These are phyloP conservation scores for Ganoderma leucocontextum DNA, from an alignment of 1,284 basidiomycete genomes.

Conservation along the genomic window DNA sequence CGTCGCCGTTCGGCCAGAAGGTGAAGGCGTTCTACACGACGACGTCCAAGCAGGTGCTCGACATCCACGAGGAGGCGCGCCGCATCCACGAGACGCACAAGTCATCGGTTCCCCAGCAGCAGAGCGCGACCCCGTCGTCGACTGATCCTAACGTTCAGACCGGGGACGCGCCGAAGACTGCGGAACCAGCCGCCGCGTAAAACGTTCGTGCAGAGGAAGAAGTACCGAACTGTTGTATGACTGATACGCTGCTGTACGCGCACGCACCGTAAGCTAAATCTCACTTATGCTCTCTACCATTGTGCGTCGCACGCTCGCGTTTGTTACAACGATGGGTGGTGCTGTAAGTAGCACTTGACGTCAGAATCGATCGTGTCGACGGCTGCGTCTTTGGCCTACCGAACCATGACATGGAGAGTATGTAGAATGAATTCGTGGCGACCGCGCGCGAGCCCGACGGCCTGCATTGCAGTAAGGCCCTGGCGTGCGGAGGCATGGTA, in stretches of 20 bases:
- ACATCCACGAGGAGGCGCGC: conserved; percentile 89
- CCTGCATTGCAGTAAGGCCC: neutral
- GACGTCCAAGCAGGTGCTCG: conserved; percentile 82
- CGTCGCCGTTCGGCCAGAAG: conserved; percentile 81
- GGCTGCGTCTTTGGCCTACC: neutral
- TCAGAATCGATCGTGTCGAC: neutral
- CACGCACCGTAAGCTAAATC: neutral
- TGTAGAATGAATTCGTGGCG: neutral
- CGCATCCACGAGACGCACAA: conserved; percentile 77
- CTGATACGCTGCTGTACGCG: neutral
- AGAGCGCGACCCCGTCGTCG: conserved; percentile 26
- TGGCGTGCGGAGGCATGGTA: conserved; percentile 1
- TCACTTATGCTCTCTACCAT: neutral
- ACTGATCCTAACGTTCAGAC: conserved; percentile 31
- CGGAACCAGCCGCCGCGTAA: conserved; percentile 36
- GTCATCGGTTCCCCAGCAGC: conserved; percentile 22
- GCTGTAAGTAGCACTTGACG: neutral
- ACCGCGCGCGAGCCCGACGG: neutral
- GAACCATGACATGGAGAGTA: neutral
- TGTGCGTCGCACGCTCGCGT: neutral
- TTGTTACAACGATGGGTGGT: neutral
- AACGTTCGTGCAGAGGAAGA: neutral
- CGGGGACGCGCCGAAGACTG: conserved; percentile 33
- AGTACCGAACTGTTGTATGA: conserved; percentile 1
- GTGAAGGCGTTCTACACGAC: conserved; percentile 80